Evolutionary conservation across 2,329 filamentous ascomycete species (phyloP), one percentile per base, ranked within the genome.

Genomic region (Lecanicillium sp.): DNA sequence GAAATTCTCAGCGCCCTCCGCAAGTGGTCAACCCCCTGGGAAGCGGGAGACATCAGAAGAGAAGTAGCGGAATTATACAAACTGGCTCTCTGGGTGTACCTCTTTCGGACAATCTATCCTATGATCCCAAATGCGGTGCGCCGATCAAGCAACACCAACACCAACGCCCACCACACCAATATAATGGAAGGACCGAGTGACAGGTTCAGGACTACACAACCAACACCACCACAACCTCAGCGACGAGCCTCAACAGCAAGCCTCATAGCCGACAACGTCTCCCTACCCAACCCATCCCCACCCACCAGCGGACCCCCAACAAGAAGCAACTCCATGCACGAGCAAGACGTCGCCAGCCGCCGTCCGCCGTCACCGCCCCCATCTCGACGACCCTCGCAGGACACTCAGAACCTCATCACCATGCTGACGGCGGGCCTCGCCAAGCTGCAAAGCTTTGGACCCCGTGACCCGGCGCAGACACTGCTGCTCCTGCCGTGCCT

Each of bases 1-100:
- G 77, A 81, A 37, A 88, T 95, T 50, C 84, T 94, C 48, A 72
- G 73, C 12, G 79, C 75, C 5, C 81, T 95, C 37, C 73, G 79
- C 5, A 72, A 76, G 12, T 95, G 88, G 88, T 71, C 74, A 17
- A 85, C 86, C 3, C 55, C 61, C 7, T 79, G 74, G 72, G 70
- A 74, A 0, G 54, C 60, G 0, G 73, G 74, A 2, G 77, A 81
- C 46, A 72, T 67, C 47, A 70, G 77, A 14, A 66, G 75, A 36
- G 61, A 67, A 1, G 74, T 77, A 2, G 72, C 68, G 2, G 58
- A 77, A 5, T 62, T 82, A 0, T 81, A 81, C 57, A 76, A 77
- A 54, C 75, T 80, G 51, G 78, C 79, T 70, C 69, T 80, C 61
- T 81, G 76, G 72, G 67, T 81, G 10, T 80, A 81, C 47, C 63